Evolutionary conservation across 331 rosid species (phyloP).

Genomic region (Quercus tomentella): DNA sequence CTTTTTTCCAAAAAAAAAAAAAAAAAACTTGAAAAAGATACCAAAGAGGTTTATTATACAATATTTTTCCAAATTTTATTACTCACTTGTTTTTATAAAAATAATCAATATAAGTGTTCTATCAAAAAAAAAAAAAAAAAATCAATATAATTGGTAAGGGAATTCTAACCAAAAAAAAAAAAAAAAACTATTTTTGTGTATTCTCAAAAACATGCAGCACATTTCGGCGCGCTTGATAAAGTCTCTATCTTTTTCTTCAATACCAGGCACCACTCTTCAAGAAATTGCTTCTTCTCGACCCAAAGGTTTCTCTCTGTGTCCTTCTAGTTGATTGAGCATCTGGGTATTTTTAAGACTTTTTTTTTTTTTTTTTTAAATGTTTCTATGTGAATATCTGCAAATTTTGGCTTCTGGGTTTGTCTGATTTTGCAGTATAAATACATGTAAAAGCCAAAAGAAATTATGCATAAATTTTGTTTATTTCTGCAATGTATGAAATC

Average conservation of each 20-base stretch:
- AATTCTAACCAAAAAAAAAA: too few species aligned
- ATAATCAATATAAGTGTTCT: too few species aligned
- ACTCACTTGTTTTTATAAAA: too few species aligned
- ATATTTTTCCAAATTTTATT: too few species aligned
- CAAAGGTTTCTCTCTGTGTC: constrained; percentile 46
- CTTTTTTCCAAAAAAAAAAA: too few species aligned
- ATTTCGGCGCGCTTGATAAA: constrained; percentile 48
- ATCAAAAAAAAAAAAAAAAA: too few species aligned
- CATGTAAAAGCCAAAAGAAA: neutral
- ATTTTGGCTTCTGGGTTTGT: constrained; percentile 16
- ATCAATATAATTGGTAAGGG: too few species aligned
- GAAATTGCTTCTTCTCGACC: constrained; percentile 50
- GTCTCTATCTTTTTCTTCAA: constrained; percentile 44
- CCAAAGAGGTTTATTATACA: too few species aligned
- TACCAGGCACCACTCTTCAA: constrained; percentile 56
- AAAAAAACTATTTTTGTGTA: neutral
- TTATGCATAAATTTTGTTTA: neutral
- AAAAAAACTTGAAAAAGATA: too few species aligned
- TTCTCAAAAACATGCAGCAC: constrained; percentile 47
- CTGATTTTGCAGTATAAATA: neutral
- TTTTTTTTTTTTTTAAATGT: neutral
- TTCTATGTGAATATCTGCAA: neutral
- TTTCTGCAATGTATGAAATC: neutral
- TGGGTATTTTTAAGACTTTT: neutral
- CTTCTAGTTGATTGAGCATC: neutral